Evolutionary conservation across 805 yeast species (phyloP).

Genomic region (Metschnikowia sp.): DNA sequence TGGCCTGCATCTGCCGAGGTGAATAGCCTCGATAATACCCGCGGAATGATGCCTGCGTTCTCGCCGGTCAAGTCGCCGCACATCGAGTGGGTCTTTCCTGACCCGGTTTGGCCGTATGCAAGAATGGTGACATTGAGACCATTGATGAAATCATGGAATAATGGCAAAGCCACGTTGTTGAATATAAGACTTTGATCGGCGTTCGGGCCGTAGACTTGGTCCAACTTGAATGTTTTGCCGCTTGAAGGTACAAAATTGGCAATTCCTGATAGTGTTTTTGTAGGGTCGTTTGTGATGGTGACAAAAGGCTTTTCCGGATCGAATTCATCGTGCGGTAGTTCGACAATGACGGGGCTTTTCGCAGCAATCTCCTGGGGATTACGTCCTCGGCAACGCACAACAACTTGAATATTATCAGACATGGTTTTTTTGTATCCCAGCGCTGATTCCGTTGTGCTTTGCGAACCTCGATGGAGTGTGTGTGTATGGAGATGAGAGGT

Average conservation of each 20-base stretch:
- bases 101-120: slow-evolving; percentile 83
- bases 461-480: too few relatives aligned
- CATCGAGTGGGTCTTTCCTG: slow-evolving; percentile 82
- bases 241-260: slow-evolving; percentile 18
- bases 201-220: slow-evolving; percentile 78
- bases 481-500: too few relatives aligned
- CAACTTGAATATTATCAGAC: slow-evolving; percentile 45
- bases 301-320: slow-evolving; percentile 20
- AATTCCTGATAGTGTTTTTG: slow-evolving; percentile 17
- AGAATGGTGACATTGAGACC: slow-evolving; percentile 72
- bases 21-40: slow-evolving; percentile 51
- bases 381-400: slow-evolving; percentile 54
- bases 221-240: slow-evolving; percentile 52
- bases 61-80: slow-evolving; percentile 42
- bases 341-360: slow-evolving; percentile 47
- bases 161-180: slow-evolving; percentile 67
- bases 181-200: slow-evolving; percentile 70
- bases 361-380: slow-evolving; percentile 41
- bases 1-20: slow-evolving; percentile 48
- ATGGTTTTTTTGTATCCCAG: neutral
- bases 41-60: slow-evolving; percentile 57
- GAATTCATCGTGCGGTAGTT: slow-evolving; percentile 36
- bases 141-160: slow-evolving; percentile 59
- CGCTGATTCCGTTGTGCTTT: too few relatives aligned
- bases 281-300: slow-evolving; percentile 18